These are phyloP conservation scores for Neolentinus lepideus DNA, from an alignment of 1,284 basidiomycete genomes.

Conservation along the genomic window DNA sequence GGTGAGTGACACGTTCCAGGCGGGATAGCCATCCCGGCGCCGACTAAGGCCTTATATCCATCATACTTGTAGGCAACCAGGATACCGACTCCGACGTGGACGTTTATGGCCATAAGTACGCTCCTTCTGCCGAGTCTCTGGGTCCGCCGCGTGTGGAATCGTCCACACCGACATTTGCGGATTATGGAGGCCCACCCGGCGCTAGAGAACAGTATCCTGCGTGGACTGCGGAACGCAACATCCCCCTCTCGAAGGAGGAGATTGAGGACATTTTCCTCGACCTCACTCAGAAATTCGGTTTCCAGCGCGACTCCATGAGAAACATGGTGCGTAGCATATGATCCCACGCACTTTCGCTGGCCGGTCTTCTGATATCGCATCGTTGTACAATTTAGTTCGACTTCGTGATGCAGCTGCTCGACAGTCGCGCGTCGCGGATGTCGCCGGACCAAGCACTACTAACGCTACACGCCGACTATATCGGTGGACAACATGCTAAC, in stretches of 20 bases:
- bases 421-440: slow-evolving; percentile 97
- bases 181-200: slow-evolving; percentile 41
- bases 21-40: not conserved
- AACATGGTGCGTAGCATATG: slow-evolving; percentile 64
- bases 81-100: slow-evolving; percentile 77
- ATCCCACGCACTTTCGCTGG: slow-evolving; percentile 3
- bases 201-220: slow-evolving; percentile 83
- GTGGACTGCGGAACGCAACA: slow-evolving; percentile 88
- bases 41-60: not conserved
- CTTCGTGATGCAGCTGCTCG: slow-evolving; percentile 96
- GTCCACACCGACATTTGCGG: slow-evolving; percentile 53
- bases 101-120: slow-evolving; percentile 59
- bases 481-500: slow-evolving; percentile 95
- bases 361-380: slow-evolving; percentile 2
- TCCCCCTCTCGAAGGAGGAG: slow-evolving; percentile 96
- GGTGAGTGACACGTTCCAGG: slow-evolving; percentile 29
- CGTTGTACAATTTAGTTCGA: slow-evolving; percentile 69
- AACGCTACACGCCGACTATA: slow-evolving; percentile 97
- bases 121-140: slow-evolving; percentile 67
- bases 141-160: slow-evolving; percentile 53
- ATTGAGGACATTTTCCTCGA: slow-evolving; percentile 99
- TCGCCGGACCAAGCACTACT: slow-evolving; percentile 91
- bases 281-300: slow-evolving; percentile 98
- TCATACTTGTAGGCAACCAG: slow-evolving; percentile 35
- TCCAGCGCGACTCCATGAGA: slow-evolving; percentile 88